Evolutionary conservation across 345 rosid genomes (phyloP).

Genomic region (Odontarrhena argentea): DNA sequence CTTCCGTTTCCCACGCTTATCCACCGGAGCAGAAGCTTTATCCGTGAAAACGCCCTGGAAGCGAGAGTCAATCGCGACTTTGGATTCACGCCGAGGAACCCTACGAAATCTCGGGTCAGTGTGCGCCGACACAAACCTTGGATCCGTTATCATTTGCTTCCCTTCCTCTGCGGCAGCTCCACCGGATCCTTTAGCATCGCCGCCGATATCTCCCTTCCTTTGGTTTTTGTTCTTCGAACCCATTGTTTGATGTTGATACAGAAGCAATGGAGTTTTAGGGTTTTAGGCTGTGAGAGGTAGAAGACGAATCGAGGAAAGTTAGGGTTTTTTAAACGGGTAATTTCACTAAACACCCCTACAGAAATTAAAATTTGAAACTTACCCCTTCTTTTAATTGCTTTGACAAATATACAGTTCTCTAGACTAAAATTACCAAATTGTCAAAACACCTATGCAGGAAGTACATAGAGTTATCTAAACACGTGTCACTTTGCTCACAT

Average conservation of each 20-base stretch:
- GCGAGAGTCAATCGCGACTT: conserved; percentile 76
- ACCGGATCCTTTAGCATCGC: conserved; percentile 15
- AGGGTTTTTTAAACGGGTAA: conserved; percentile 8
- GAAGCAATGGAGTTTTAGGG: conserved; percentile 7
- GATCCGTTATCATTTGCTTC: conserved; percentile 50
- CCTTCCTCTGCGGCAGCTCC: conserved; percentile 30
- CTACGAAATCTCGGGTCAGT: conserved; percentile 87
- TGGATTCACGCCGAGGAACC: conserved; percentile 61
- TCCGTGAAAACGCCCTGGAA: conserved; percentile 62
- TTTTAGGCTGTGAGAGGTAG: conserved; percentile 15
- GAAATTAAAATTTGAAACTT: too few species aligned
- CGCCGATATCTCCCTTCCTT: conserved; percentile 2
- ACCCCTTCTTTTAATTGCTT: too few species aligned
- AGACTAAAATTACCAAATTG: too few species aligned
- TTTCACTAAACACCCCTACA: too few species aligned
- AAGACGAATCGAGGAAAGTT: neutral
- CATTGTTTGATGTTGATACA: conserved; percentile 9
- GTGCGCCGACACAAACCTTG: conserved; percentile 69
- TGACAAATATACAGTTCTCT: too few species aligned
- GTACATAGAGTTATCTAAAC: conserved; percentile 25
- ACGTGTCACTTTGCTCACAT: conserved; percentile 31
- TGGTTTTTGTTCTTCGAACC: conserved; percentile 32
- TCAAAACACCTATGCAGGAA: conserved; percentile 7
- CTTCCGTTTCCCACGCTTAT: conserved; percentile 80
- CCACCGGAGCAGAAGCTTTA: conserved; percentile 61